A percentile compares a stretch with the other conserved stretches of the same genome.
phyloP scores from a whole-genome alignment of 2,329 filamentous ascomycete species.

The Colletotrichum sp. region DNA sequence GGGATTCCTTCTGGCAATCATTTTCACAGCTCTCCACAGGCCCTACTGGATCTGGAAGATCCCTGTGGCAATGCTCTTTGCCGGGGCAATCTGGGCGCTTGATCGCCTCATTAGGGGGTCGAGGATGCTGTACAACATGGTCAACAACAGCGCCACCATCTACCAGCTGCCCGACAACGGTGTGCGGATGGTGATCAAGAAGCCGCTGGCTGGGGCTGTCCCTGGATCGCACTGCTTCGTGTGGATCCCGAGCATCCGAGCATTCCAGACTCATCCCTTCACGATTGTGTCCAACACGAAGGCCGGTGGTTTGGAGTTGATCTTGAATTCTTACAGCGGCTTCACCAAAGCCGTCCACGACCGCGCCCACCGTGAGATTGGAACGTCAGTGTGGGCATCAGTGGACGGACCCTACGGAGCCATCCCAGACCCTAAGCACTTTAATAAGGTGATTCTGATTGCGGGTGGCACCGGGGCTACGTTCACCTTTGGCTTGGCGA shows the following conservation, averaged over 20 bases:
- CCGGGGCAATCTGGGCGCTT: constrained; percentile 43
- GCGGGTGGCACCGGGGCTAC: constrained; percentile 28
- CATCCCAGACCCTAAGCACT: constrained; percentile 44
- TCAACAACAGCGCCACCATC: constrained; percentile 45
- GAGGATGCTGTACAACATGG: constrained; percentile 32
- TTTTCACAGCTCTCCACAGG: constrained; percentile 48
- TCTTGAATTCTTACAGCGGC: constrained; percentile 54
- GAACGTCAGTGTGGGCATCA: constrained; percentile 47
- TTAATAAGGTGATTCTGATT: constrained; percentile 25
- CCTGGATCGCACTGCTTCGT: constrained; percentile 52
- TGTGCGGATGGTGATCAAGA: constrained; percentile 50
- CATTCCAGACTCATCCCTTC: constrained; percentile 60
- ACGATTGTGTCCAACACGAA: constrained; percentile 51
- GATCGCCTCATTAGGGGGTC: constrained; percentile 47
- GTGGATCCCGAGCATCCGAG: constrained; percentile 58
- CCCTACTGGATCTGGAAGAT: constrained; percentile 42
- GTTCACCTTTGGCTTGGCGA: constrained; percentile 26
- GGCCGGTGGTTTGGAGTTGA: constrained; percentile 47
- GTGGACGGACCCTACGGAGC: constrained; percentile 60
- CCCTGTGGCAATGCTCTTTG: constrained; percentile 42
- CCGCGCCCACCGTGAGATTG: constrained; percentile 44
- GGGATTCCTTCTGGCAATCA: constrained; percentile 44
- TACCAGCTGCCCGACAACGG: constrained; percentile 49
- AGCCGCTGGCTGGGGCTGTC: constrained; percentile 31
- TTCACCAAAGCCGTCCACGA: constrained; percentile 56